Evolutionary conservation across 2,329 filamentous ascomycete species (phyloP), one percentile per base, ranked within the genome.

Genomic region (Nemania abortiva): DNA sequence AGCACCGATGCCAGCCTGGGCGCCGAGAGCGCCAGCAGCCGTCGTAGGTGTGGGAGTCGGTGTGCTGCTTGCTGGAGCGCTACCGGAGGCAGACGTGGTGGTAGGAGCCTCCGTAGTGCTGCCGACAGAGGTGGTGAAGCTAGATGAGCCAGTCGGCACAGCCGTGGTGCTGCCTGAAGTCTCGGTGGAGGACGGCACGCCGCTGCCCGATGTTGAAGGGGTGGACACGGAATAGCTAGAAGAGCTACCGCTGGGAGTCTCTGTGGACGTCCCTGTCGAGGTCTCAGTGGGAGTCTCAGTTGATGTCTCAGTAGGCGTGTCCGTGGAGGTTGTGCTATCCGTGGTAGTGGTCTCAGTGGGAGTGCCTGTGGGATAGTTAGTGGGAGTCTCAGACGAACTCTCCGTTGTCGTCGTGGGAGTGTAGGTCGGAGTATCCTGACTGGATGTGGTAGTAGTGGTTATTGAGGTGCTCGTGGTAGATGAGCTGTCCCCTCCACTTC

Each of bases 1-100:
- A 3, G 71, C 69, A 6, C 69, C 74, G 50, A 73, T 15, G 29
- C 72, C 69, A 10, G 71, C 66, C 31, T 69, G 68, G 20, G 63
- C 68, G 18, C 50, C 2, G 20, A 56, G 57, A 42, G 70, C 68
- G 15, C 31, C 31, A 34, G 67, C 72, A 10, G 73, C 73, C 31
- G 63, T 64, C 2, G 72, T 58, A 2, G 69, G 58, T 24, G 70
- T 22, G 1, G 71, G 49, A 31, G 68, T 59, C 11, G 70, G 27
- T n/a, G n/a, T n/a, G 18, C 61, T 50, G 37, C 34, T 34, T 2
- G 50, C 20, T 34, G 70, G 39, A 0, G 66, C 52, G 13, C 50
- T 55, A 29, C 52, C 55, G 24, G 60, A 20, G 18, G 20, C 60
- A 11, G 65, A 22, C 24, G 65, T 68, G 10, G 68, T 66, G 39